A percentile compares a stretch with the other conserved stretches of the same genome.
Conservation (phyloP, 108 stramenopile species). For the Schizochytrium sp. region DNA sequence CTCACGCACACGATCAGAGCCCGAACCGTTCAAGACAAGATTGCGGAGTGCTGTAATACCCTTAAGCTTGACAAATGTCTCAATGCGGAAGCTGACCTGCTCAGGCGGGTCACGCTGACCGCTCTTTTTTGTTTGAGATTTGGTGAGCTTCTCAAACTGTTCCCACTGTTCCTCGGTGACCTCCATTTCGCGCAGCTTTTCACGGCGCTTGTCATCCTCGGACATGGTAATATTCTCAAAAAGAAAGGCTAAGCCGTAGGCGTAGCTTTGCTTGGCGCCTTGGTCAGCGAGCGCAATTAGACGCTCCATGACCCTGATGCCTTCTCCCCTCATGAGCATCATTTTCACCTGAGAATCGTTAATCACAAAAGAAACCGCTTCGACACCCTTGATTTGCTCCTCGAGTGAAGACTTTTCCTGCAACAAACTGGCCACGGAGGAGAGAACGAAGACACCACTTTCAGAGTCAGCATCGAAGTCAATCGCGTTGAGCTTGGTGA, state of each 20-base stretch:
- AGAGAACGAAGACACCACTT: conserved; percentile 39
- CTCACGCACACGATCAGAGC: conserved; percentile 62
- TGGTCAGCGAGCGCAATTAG: conserved; percentile 65
- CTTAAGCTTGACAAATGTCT: conserved; percentile 41
- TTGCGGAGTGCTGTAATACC: conserved; percentile 32
- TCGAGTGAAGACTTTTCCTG: conserved; percentile 33
- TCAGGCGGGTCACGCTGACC: conserved; percentile 50
- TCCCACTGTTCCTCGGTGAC: conserved; percentile 75
- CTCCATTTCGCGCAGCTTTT: conserved; percentile 73
- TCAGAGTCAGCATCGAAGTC: conserved; percentile 56
- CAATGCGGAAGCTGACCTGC: conserved; percentile 43
- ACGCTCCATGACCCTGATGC: conserved; percentile 64
- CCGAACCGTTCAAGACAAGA: conserved; percentile 77
- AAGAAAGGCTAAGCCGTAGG: conserved; percentile 74
- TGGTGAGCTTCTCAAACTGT: conserved; percentile 69
- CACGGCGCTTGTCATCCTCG: conserved; percentile 68
- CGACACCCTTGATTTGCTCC: conserved; percentile 57
- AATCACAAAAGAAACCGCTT: conserved; percentile 49
- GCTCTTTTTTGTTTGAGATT: conserved; percentile 13
- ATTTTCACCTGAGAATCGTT: conserved; percentile 47
- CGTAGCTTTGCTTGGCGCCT: conserved; percentile 29
- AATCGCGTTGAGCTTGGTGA: conserved; percentile 58
- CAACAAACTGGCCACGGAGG: conserved; percentile 38
- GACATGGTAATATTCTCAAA: conserved; percentile 68
- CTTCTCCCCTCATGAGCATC: conserved; percentile 54